Evolutionary conservation across 257 asterid genomes (phyloP), one percentile per base, ranked within the genome.

Genomic region (Rauvolfia tetraphylla): DNA sequence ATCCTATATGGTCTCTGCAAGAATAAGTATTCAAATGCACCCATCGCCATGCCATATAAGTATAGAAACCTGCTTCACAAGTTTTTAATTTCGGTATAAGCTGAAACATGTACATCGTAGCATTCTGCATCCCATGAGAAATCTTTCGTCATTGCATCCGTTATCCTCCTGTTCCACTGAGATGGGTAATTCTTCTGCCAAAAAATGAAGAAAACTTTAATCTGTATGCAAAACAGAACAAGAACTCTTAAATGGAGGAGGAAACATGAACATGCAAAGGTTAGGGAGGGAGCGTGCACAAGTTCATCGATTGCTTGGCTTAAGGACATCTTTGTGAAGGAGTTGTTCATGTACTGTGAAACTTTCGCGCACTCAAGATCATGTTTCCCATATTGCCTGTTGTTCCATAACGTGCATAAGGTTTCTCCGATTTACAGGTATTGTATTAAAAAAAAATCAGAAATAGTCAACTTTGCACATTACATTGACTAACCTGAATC

Each of bases 41-140:
- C 68, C 44, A 33, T 34, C 36, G 48, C 20, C 7, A 65, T 34
- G 39, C 23, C 22, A 11, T 15, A 10, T 61, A 56, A 22, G 22
- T 56, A 22, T 34, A 51, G 54, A 71, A 78, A 57, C 22, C 44
- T 66, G 42, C 70, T 59, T 81, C 75, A 88, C 59, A 88, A 74
- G 44, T 68, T 74, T 75, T 83, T 87, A n/a, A 88, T 66, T 12
- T 82, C 71, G 75, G 86, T 49, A 81, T 92, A 92, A 33, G 96
- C 92, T 36, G 88, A 82, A 78, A 87, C 27, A 81, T 90, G 97
- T 54, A 86, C 79, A 58, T 87, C 91, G 9, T 82, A 86, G 78
- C 92, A 88, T 75, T 89, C 91, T 23, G 93, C 84, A 68, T 87
- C 96, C 97, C 97, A 88, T 0, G 97, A 90, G 39, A 90, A 88